Conservation (phyloP, 352 stramenopile species). For the Globisporangium paroecandrum region DNA sequence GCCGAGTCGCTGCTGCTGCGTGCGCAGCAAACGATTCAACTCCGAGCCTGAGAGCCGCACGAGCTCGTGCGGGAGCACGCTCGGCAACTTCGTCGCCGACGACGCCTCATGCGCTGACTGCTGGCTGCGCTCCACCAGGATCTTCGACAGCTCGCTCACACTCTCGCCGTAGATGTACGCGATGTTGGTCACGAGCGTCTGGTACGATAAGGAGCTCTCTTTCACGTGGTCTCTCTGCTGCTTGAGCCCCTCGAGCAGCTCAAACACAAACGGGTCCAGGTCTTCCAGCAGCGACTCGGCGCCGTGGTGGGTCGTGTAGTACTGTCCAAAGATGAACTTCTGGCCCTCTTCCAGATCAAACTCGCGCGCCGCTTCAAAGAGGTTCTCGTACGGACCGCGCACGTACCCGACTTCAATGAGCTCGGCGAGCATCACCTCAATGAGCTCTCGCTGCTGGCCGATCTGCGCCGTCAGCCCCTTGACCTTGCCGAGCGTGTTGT, state of each 20-base stretch:
- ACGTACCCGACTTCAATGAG: slow-evolving; percentile 20
- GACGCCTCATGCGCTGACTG: not conserved
- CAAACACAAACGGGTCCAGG: slow-evolving; percentile 20
- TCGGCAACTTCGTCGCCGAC: slow-evolving; percentile 3
- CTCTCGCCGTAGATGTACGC: slow-evolving; percentile 18
- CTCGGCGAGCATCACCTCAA: slow-evolving; percentile 10
- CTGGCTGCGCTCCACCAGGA: slow-evolving; percentile 8
- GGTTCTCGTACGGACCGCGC: slow-evolving; percentile 12
- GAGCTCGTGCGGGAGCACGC: slow-evolving; percentile 19
- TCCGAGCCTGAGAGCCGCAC: slow-evolving; percentile 19
- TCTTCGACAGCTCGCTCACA: slow-evolving; percentile 12
- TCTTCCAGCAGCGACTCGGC: slow-evolving; percentile 13
- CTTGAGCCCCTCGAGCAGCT: slow-evolving; percentile 10
- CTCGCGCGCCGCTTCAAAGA: slow-evolving; percentile 9
- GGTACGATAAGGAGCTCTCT: not conserved
- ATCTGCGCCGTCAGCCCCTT: slow-evolving; percentile 10
- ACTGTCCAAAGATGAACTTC: slow-evolving; percentile 16
- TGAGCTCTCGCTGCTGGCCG: slow-evolving; percentile 11
- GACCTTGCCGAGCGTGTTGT: slow-evolving; percentile 9
- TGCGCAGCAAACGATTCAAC: slow-evolving; percentile 16
- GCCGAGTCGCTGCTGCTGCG: slow-evolving; percentile 15
- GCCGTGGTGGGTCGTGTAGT: slow-evolving; percentile 10
- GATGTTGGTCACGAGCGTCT: slow-evolving; percentile 10
- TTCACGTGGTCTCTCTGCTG: not conserved
- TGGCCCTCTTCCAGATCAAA: slow-evolving; percentile 5